phyloP scores from a whole-genome alignment of 768 basidiomycete genomes.

The Clitopilus passeckerianus region DNA sequence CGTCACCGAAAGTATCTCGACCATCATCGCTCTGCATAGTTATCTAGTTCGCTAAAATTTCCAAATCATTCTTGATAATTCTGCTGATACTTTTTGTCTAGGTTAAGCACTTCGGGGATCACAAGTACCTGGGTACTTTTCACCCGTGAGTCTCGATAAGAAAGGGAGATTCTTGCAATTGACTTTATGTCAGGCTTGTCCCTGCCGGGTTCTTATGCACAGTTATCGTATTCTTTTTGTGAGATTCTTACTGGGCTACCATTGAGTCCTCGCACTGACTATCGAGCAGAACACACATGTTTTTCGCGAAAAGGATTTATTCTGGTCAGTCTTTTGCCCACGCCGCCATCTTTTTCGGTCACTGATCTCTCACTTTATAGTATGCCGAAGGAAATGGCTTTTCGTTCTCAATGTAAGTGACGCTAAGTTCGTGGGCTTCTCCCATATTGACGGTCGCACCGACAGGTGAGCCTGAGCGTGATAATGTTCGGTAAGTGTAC shows the following conservation, averaged over 20 bases:
- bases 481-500: neutral
- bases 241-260: neutral
- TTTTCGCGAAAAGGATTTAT: neutral
- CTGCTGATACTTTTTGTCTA: neutral
- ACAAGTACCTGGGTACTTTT: neutral
- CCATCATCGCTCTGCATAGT: neutral
- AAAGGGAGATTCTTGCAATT: neutral
- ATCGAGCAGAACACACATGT: neutral
- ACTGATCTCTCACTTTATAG: neutral
- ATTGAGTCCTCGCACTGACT: neutral
- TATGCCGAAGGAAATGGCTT: neutral
- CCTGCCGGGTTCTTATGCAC: neutral
- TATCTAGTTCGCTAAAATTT: neutral
- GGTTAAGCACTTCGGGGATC: neutral
- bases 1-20: neutral
- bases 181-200: neutral
- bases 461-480: neutral
- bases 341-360: neutral
- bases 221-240: neutral
- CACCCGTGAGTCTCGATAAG: neutral
- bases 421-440: neutral
- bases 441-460: neutral
- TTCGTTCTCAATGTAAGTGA: neutral
- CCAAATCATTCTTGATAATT: neutral
- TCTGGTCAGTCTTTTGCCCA: neutral